Evolutionary conservation across 305 asterid genomes (phyloP).

Genomic region (Fraxinus latifolia): DNA sequence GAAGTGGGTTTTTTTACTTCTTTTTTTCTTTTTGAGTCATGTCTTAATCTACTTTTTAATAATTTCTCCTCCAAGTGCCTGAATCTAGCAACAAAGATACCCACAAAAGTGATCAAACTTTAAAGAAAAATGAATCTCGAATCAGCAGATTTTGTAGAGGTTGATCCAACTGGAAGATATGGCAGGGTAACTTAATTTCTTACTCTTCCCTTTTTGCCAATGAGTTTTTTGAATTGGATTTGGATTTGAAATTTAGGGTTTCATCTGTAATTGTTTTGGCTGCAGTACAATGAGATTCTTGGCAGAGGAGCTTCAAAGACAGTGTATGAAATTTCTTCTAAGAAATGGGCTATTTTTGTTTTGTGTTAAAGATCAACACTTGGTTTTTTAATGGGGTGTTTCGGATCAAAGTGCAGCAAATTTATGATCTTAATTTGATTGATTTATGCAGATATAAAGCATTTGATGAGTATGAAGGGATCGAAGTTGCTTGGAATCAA

Average conservation of each 20-base stretch:
- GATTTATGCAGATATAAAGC: conserved; percentile 59
- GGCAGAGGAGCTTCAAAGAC: conserved; percentile 94
- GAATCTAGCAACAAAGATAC: not conserved
- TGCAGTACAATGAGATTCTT: conserved; percentile 90
- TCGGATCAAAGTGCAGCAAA: not conserved
- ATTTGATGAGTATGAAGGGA: conserved; percentile 93
- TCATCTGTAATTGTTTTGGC: conserved; percentile 7
- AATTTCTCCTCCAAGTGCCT: not conserved
- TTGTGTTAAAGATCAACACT: not conserved
- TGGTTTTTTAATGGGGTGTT: not conserved
- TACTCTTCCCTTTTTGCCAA: not conserved
- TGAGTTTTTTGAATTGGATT: not conserved
- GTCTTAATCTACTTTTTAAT: not conserved
- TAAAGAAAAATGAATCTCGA: conserved; percentile 36
- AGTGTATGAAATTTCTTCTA: conserved; percentile 54
- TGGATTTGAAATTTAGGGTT: not conserved
- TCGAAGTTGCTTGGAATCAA: conserved; percentile 97
- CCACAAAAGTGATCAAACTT: not conserved
- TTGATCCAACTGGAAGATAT: conserved; percentile 95
- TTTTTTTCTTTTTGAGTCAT: not conserved
- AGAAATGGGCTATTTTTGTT: conserved; percentile 3
- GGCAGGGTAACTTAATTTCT: conserved; percentile 59
- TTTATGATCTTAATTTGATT: not conserved
- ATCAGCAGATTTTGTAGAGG: conserved; percentile 67
- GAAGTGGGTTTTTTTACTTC: not conserved